Evolutionary conservation across 2,329 filamentous ascomycete genomes (phyloP).

Genomic region (Botrytis cinerea): DNA sequence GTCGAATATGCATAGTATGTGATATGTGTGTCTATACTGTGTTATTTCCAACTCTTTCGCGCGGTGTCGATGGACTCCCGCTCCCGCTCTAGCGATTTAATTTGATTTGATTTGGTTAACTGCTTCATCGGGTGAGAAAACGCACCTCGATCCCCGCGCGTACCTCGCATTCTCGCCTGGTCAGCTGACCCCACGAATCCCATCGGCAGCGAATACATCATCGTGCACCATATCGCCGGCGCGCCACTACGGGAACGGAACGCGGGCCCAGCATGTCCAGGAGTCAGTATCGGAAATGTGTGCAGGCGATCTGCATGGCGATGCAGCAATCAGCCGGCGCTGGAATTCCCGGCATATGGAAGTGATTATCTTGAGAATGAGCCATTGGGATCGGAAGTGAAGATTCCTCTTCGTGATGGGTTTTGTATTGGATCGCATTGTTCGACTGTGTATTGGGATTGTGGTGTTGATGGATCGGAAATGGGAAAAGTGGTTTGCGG

Average conservation of each 20-base stretch:
- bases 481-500: neutral
- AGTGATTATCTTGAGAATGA: constrained; percentile 40
- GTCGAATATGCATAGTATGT: neutral
- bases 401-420: constrained; percentile 24
- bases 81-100: too few species aligned
- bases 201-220: constrained; percentile 46
- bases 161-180: neutral
- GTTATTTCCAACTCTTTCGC: too few species aligned
- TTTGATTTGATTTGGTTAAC: neutral
- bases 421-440: constrained; percentile 42
- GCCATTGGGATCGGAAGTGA: constrained; percentile 22
- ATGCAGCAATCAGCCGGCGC: constrained; percentile 29
- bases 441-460: constrained; percentile 28
- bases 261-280: constrained; percentile 41
- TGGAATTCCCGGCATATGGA: constrained; percentile 44
- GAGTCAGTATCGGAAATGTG: constrained; percentile 37
- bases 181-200: constrained; percentile 16
- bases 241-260: constrained; percentile 39
- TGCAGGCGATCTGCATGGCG: constrained; percentile 28
- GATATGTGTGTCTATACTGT: too few species aligned
- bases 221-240: constrained; percentile 45
- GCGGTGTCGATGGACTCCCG: too few species aligned
- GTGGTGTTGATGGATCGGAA: constrained; percentile 13
- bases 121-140: neutral
- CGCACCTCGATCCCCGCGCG: neutral